These are phyloP conservation scores for Candida ovalis DNA, from an alignment of 805 yeast species.

Conservation along the genomic window DNA sequence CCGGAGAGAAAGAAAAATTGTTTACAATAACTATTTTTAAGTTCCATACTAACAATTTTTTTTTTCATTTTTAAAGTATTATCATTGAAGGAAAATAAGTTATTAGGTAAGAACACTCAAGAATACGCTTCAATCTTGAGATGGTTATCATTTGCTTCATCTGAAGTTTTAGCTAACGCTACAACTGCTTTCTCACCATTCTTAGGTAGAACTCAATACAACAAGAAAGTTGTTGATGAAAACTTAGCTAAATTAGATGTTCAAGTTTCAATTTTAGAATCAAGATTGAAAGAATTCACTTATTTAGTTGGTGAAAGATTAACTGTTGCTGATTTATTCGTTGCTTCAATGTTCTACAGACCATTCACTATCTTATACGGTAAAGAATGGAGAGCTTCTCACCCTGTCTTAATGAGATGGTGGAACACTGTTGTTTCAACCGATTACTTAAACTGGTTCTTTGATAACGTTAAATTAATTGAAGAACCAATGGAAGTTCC, in stretches of 20 bases:
- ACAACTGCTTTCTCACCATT: slow-evolving; percentile 56
- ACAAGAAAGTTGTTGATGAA: slow-evolving; percentile 54
- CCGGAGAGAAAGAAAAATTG: background rate
- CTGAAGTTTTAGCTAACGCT: slow-evolving; percentile 52
- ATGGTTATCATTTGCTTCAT: slow-evolving; percentile 76
- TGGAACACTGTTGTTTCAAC: slow-evolving; percentile 42
- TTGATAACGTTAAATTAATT: slow-evolving; percentile 51
- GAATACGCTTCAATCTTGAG: slow-evolving; percentile 65
- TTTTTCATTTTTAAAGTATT: slow-evolving; percentile 37
- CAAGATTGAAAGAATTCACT: slow-evolving; percentile 42
- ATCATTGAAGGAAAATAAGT: slow-evolving; percentile 41
- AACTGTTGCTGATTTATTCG: slow-evolving; percentile 42
- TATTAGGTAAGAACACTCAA: slow-evolving; percentile 57
- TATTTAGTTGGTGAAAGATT: slow-evolving; percentile 46
- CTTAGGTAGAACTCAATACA: slow-evolving; percentile 65
- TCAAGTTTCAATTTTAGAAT: slow-evolving; percentile 49
- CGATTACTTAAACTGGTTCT: slow-evolving; percentile 44
- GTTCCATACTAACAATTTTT: slow-evolving; percentile 17
- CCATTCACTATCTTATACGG: slow-evolving; percentile 45
- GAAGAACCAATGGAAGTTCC: slow-evolving; percentile 64
- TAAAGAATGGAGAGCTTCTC: slow-evolving; percentile 44
- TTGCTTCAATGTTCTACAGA: slow-evolving; percentile 43
- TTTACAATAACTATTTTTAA: background rate
- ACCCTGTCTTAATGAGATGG: slow-evolving; percentile 55
- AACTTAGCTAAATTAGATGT: slow-evolving; percentile 34